Percentiles rank a stretch among this genome's conserved stretches.
These are phyloP conservation scores for Candida ovalis DNA, from an alignment of 805 yeast species.

Conservation along the genomic window DNA sequence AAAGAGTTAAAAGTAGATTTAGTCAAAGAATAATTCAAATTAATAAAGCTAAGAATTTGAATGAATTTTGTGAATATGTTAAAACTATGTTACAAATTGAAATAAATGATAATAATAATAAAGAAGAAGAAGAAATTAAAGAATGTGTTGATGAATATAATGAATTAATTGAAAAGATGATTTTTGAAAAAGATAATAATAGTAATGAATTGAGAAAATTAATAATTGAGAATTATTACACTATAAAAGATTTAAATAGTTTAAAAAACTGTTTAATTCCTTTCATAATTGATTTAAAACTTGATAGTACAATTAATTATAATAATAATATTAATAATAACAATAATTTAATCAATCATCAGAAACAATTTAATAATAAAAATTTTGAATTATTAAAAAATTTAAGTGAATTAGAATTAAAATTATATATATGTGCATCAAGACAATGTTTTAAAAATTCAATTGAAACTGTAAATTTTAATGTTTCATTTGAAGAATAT, in stretches of 20 bases:
- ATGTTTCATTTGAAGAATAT: constrained; percentile 71
- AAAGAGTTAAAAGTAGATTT: constrained; percentile 86
- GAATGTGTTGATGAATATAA: constrained; percentile 27
- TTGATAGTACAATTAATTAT: no score
- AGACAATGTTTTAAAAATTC: constrained; percentile 60
- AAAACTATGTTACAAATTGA: constrained; percentile 14
- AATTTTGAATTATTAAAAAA: constrained; percentile 28
- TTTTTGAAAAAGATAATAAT: constrained; percentile 24
- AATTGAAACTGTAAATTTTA: constrained; percentile 64
- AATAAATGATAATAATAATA: constrained; percentile 22
- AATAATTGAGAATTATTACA: constrained; percentile 47
- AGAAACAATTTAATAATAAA: constrained; percentile 7
- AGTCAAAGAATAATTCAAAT: constrained; percentile 71
- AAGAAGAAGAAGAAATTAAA: background rate
- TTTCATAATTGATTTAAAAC: constrained; percentile 29
- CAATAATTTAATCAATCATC: constrained; percentile 1
- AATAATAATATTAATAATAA: constrained; percentile 5
- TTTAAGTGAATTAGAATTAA: constrained; percentile 68
- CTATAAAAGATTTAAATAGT: constrained; percentile 54
- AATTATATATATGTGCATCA: constrained; percentile 70
- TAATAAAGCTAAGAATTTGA: constrained; percentile 45
- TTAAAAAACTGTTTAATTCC: constrained; percentile 42
- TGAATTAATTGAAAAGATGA: constrained; percentile 26
- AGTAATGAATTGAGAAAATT: constrained; percentile 31
- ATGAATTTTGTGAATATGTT: constrained; percentile 49